phyloP scores from a whole-genome alignment of 257 asterid species.

The Solanum virginianum region DNA sequence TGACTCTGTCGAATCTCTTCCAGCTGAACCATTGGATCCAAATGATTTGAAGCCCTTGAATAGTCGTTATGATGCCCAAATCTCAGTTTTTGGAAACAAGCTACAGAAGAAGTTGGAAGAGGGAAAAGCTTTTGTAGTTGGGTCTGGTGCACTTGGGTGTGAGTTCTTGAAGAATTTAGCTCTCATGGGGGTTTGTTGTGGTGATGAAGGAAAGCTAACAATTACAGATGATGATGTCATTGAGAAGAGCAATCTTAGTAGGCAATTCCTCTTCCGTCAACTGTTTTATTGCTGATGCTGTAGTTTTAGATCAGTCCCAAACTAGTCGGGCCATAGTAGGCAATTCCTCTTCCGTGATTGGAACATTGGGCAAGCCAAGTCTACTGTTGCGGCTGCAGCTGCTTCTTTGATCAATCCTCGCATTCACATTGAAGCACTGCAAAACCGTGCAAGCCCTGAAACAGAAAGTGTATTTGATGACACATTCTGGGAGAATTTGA shows the following conservation, averaged over 20 bases:
- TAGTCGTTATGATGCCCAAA: conserved; percentile 92
- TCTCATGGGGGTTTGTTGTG: conserved; percentile 86
- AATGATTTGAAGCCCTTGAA: conserved; percentile 64
- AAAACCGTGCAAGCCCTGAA: conserved; percentile 86
- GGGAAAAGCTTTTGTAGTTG: conserved; percentile 69
- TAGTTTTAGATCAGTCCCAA: background rate
- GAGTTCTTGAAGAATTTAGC: conserved; percentile 88
- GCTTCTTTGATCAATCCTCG: conserved; percentile 56
- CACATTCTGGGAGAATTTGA: conserved; percentile 77
- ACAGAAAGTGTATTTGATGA: conserved; percentile 85
- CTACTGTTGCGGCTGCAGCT: conserved; percentile 86
- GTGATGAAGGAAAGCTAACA: conserved; percentile 61
- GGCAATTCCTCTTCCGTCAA: no score
- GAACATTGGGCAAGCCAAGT: conserved; percentile 94
- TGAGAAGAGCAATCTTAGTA: conserved; percentile 94
- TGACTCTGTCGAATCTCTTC: conserved; percentile 86
- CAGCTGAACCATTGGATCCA: conserved; percentile 60
- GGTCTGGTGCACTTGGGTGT: conserved; percentile 96
- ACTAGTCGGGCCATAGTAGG: background rate
- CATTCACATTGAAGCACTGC: conserved; percentile 69
- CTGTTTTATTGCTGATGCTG: background rate
- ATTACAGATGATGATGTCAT: conserved; percentile 90
- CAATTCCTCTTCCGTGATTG: conserved; percentile 90
- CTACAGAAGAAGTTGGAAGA: conserved; percentile 80
- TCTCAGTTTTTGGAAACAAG: conserved; percentile 78